Evolutionary conservation across 306 rosid species (phyloP).

Genomic region (Trifolium repens): DNA sequence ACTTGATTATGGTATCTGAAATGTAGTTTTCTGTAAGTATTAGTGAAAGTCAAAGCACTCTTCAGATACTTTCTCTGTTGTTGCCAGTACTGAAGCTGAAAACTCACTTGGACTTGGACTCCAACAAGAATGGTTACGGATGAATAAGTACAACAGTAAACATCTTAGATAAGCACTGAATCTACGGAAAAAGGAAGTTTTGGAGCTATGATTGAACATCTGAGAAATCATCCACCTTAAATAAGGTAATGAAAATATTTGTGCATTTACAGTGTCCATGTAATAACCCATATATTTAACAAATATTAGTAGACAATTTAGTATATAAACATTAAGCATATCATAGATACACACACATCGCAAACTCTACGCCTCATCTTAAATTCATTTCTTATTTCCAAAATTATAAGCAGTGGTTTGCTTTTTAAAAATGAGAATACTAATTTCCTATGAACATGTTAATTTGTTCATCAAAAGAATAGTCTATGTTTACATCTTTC

Average conservation of each 20-base stretch:
- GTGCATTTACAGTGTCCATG: neutral
- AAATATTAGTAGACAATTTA: neutral
- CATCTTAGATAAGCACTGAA: neutral
- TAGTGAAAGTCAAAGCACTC: neutral
- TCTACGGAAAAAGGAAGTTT: neutral
- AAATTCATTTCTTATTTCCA: neutral
- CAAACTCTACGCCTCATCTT: neutral
- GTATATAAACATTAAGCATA: neutral
- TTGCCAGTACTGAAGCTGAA: neutral
- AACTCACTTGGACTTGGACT: neutral
- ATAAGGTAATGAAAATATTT: neutral
- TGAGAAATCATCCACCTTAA: constrained; percentile 2
- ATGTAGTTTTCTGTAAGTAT: neutral
- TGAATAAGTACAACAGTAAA: neutral
- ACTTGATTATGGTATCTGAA: too few relatives aligned
- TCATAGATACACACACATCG: neutral
- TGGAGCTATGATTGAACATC: constrained; percentile 3
- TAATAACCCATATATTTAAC: neutral
- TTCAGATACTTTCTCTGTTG: neutral
- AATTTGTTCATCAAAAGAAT: too few relatives aligned
- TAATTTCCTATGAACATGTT: too few relatives aligned
- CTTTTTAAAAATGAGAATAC: too few relatives aligned
- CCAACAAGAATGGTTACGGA: neutral
- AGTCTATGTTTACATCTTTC: too few relatives aligned
- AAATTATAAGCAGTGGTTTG: neutral